Evolutionary conservation across 2,329 filamentous ascomycete genomes (phyloP).

Genomic region (Phialophora macrospora): DNA sequence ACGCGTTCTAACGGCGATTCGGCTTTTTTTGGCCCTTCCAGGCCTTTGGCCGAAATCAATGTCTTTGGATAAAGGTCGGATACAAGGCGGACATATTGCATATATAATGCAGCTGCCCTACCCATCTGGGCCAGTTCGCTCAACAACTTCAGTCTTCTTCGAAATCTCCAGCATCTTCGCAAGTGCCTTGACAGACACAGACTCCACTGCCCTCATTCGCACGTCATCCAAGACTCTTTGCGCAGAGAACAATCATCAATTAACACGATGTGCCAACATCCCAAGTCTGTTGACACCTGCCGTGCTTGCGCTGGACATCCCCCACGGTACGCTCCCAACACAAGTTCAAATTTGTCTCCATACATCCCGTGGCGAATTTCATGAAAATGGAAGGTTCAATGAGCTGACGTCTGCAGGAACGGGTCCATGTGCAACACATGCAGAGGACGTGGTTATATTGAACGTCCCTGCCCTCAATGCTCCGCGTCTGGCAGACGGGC

Average conservation of each 20-base stretch:
- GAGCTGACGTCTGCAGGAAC: constrained; percentile 4
- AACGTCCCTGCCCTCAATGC: constrained; percentile 10
- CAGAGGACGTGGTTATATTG: constrained; percentile 10
- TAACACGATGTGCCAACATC: constrained; percentile 28
- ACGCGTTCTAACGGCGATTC: constrained; percentile 18
- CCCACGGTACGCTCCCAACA: constrained; percentile 23
- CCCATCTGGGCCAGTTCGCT: background rate
- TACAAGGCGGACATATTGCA: constrained; percentile 21
- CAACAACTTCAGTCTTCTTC: background rate
- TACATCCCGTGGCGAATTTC: background rate
- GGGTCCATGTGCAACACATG: constrained; percentile 17
- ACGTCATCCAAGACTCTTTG: background rate
- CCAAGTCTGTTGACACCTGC: constrained; percentile 24
- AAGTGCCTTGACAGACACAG: background rate
- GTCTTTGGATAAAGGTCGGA: constrained; percentile 10
- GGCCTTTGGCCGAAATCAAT: background rate
- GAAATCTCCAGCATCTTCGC: constrained; percentile 1
- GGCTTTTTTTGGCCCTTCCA: constrained; percentile 12
- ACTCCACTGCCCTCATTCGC: background rate
- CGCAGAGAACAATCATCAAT: constrained; percentile 1
- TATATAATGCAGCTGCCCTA: constrained; percentile 25
- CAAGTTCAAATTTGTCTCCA: background rate
- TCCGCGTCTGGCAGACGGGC: background rate
- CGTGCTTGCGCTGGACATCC: constrained; percentile 28
- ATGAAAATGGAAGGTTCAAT: background rate